Base-by-base conservation (phyloP, 1,284 basidiomycete species). In the Ceratobasidium sp. region DNA sequence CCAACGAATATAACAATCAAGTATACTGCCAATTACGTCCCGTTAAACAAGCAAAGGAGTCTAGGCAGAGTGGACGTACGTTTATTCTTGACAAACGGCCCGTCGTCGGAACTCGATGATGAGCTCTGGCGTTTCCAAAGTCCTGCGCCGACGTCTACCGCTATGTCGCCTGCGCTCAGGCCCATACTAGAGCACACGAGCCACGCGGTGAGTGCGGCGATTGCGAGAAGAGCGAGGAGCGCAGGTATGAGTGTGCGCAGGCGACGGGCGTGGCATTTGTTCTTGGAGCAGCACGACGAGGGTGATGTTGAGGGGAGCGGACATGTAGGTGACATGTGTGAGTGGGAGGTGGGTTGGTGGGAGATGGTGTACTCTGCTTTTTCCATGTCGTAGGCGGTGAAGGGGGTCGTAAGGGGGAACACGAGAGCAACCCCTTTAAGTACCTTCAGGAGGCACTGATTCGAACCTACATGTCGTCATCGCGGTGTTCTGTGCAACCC, bases 1-100 rank as follows among this genome's bases (percentile, higher is more conserved):
- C 88, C 88, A 5, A 89, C 86, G 78, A 89, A 86, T 24, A 89
- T 77, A 41, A 89, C 81, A 53, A 89, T 87, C 43, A 89, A 83
- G 77, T 89, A 89, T 9, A 86, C 84, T 85, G 71, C 14, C 39
- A 24, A 68, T 24, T 14, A 19, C 69, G 24, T 14, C 29, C 48
- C 34, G 46, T 31, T 22, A 66, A n/a, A 24, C 22, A 27, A 49
- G 56, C 34, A 46, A 39, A 14, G 27, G 14, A 11, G 41, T 14
- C 41, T 14, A 43, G 8, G 41, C 7, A 11, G 43, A 34, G 24
- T 41, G 1, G 49, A 73, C 77, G 53, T 24, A 76, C 77, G 76
- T 68, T 77, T 77, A 46, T 77, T 77, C 72, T 69, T 75, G 1
- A 76, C 73, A 59, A 77, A 77, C 19, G 77, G 58, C 27, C 24